Conservation (phyloP, 306 rosid species). For the Herpetospermum pedunculosum region DNA sequence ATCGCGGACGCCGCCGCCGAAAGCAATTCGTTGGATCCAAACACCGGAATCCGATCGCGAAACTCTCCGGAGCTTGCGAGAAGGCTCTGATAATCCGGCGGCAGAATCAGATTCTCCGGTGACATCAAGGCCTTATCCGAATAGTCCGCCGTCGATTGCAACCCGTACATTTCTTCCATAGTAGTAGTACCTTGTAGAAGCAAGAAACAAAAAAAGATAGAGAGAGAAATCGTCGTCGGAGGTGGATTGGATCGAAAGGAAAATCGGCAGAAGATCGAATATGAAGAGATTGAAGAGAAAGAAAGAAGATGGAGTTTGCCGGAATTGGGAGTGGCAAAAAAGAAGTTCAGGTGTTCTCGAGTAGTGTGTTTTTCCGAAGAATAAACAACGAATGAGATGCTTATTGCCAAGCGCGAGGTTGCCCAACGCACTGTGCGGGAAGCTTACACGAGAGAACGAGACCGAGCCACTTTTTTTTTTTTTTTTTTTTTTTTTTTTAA, state of each 20-base stretch:
- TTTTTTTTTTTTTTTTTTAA: background rate
- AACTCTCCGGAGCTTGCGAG: constrained; percentile 30
- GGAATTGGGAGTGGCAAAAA: constrained; percentile 19
- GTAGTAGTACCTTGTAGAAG: background rate
- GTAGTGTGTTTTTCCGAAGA: constrained; percentile 16
- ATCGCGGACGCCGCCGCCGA: constrained; percentile 31
- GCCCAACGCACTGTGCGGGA: background rate
- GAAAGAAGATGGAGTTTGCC: constrained; percentile 9
- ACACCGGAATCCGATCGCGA: constrained; percentile 44
- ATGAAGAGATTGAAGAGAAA: background rate
- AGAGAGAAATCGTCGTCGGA: background rate
- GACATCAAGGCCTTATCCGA: constrained; percentile 57
- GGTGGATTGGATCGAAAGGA: no score
- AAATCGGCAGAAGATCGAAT: background rate
- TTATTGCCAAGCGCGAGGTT: constrained; percentile 1
- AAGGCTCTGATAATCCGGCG: constrained; percentile 52
- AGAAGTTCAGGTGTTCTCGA: constrained; percentile 5
- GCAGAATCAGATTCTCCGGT: constrained; percentile 80
- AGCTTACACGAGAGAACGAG: background rate
- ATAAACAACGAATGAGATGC: constrained; percentile 12
- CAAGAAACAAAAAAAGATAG: background rate
- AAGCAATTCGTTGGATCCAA: constrained; percentile 71
- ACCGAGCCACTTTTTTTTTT: background rate
- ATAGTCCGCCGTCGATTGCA: constrained; percentile 43
- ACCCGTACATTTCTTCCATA: constrained; percentile 87